Evolutionary conservation across 495 filamentous ascomycete species (phyloP).

Genomic region (Evernia prunastri): DNA sequence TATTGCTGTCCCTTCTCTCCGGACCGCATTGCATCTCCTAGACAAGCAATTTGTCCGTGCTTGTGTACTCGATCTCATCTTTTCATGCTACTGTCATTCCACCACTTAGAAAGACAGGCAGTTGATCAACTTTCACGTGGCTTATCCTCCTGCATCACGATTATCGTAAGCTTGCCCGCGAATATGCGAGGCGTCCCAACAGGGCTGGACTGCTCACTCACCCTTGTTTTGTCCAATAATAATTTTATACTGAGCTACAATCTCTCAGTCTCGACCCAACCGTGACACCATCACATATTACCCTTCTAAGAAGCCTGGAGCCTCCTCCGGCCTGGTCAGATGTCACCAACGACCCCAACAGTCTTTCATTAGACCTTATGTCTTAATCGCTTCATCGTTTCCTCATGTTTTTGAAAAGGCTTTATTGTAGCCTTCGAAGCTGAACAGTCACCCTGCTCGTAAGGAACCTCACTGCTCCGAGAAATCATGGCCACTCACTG

Average conservation of each 20-base stretch:
- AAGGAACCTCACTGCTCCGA: background rate
- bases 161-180: background rate
- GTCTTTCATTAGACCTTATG: background rate
- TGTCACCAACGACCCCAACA: background rate
- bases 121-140: background rate
- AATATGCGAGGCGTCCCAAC: slow-evolving; percentile 6
- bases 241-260: background rate
- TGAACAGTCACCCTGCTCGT: background rate
- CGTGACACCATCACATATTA: background rate
- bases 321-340: background rate
- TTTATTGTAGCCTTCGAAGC: background rate
- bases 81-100: background rate
- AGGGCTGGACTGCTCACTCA: background rate
- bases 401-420: background rate
- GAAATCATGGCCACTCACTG: slow-evolving; percentile 4
- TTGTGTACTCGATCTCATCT: background rate
- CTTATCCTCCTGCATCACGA: background rate
- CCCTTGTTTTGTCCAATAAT: background rate
- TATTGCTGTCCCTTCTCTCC: background rate
- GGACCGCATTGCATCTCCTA: background rate
- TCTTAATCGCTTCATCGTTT: background rate
- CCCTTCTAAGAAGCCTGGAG: background rate
- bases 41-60: background rate
- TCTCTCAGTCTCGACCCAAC: background rate
- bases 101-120: background rate